Base-by-base conservation (phyloP, 768 basidiomycete species). In the Lyophyllum atratum region DNA sequence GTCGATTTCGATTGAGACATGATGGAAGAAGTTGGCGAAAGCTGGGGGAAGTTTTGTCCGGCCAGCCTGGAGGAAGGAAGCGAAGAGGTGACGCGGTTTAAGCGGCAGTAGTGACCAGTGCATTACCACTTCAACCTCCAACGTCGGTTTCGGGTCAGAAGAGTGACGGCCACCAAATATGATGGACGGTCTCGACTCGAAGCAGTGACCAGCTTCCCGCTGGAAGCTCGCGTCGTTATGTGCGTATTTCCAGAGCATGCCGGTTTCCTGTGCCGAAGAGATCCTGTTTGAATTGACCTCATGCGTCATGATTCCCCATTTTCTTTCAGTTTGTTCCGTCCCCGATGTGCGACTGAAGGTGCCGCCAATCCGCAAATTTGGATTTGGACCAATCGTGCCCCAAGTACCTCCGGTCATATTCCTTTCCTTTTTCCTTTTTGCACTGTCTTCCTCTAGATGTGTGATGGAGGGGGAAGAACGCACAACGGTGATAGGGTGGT, bases 191-290 rank as follows among this genome's bases (percentile, higher is more conserved):
- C 25, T 17, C 9, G 52, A 14, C 4, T 43, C 26, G 15, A 54
- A 54, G 10, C 17, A 28, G 15, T 54, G 26, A 22, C 26, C 52
- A 6, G 44, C 15, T 24, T 31, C 43, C 12, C 52, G 52, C 19
- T 33, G n/a, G 19, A 45, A 54, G 10, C 11, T 15, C 19, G 4
- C 19, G 22, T 45, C 52, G 17, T 54, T 54, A 24, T 54, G 52
- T 10, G 33, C 33, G n/a, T 54, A 46, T 34, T 54, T 54, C 52
- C 52, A 54, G 19, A 45, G 21, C n/a, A 43, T 46, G 9, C 43
- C 33, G 2, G 5, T 19, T 11, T 52, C 51, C 19, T 39, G 12
- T 43, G 21, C 28, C 19, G 28, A 4, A 14, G 10, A 5, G 14
- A 19, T 17, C 25, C 24, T 28, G 2, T 34, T 25, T 8, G 2